Base-by-base conservation (phyloP, 2,329 filamentous ascomycete genomes). In the Plectosphaerella cucumerina region DNA sequence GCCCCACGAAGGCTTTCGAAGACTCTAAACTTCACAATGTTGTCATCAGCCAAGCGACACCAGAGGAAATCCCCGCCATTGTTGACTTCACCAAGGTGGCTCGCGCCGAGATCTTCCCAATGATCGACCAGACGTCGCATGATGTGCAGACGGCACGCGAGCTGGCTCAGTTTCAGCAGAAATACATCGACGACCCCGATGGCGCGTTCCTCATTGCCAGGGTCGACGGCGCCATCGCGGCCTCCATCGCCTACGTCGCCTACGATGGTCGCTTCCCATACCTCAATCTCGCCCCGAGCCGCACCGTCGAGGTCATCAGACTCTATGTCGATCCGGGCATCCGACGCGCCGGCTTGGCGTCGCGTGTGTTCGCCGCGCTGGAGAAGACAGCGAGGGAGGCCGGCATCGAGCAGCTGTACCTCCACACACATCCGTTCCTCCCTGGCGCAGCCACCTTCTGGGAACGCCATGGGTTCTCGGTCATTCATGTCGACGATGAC, bases 361-460 rank as follows among this genome's bases (percentile, higher is more conserved):
- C 63, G 2, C 56, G 44, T 3, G 10, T 65, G 14, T 52, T 63
- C 8, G 20, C 22, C 5, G 37, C 41, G 5, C 15, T 65, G 22
- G 37, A 58, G 17, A 44, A 56, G 4, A 47, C 47, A 0, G 60
- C 62, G 1, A 22, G 35, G 12, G 18, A 45, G 1, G 49, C 50
- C 8, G 55, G 55, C 9, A 54, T 64, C 15, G 20, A 56, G 14
- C 45, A 49, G 6, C 51, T 65, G 2, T 65, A 65, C 47, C 51
- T 65, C 1, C 62, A 65, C 20, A 65, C 62, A 0, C 62, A 65
- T 18, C 61, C 62, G 0, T 65, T 65, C 14, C 20, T 65, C 3
- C 59, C 56, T 0, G 55, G 61, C 2, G 62, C 62, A 1, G 53
- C 61, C 2, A 34, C 21, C 1, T 65, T 65, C 11, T 65, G 62